Conservation (phyloP, 176 grass and related monocot species). For the Musa beccarii region DNA sequence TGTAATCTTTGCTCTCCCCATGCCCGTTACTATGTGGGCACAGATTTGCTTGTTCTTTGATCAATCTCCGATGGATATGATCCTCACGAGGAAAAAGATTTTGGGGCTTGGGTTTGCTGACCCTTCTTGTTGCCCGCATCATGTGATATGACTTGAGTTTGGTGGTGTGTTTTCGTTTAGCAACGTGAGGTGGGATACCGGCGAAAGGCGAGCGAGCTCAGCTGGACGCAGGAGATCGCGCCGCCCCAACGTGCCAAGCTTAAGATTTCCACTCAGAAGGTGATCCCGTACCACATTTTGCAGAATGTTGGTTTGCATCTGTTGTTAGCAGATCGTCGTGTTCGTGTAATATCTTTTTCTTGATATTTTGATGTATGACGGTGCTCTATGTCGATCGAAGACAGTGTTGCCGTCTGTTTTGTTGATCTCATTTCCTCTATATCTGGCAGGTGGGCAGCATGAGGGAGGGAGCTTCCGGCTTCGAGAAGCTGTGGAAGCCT, state of each 20-base stretch:
- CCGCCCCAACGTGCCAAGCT: conserved; percentile 61
- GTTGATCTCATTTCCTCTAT: conserved; percentile 27
- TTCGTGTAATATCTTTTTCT: background rate
- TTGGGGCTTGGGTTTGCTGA: background rate
- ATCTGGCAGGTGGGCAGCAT: conserved; percentile 32
- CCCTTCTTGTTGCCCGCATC: background rate
- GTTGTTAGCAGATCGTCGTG: background rate
- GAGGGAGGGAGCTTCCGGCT: background rate
- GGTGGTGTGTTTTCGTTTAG: conserved; percentile 7
- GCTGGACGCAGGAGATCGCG: conserved; percentile 61
- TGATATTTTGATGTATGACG: background rate
- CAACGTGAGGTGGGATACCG: conserved; percentile 30
- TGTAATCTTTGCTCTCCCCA: too few relatives aligned
- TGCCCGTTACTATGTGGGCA: too few relatives aligned
- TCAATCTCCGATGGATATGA: too few relatives aligned
- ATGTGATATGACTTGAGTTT: background rate
- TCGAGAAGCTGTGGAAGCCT: conserved; percentile 56
- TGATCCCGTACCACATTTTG: conserved; percentile 9
- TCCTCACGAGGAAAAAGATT: background rate
- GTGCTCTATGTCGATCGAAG: background rate
- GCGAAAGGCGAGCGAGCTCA: conserved; percentile 36
- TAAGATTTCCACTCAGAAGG: conserved; percentile 47
- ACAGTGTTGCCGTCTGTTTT: conserved; percentile 10
- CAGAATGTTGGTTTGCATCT: background rate
- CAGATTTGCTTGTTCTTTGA: too few relatives aligned